These are phyloP conservation scores for Rhipidocladum racemiflorum DNA, from an alignment of 176 grass and related monocot genomes.

Conservation along the genomic window DNA sequence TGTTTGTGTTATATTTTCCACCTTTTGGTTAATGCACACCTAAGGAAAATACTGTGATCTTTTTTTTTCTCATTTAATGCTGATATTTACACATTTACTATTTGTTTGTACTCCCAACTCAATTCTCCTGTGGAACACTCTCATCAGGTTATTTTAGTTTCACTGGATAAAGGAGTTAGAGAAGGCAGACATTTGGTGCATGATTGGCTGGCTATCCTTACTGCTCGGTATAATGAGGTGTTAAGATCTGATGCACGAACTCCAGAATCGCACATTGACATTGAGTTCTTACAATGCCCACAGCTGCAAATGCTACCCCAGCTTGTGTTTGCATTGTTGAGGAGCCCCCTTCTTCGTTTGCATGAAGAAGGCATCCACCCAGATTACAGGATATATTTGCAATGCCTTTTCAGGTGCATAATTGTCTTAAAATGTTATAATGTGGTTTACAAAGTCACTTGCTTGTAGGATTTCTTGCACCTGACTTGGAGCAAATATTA, in stretches of 20 bases:
- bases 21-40: not conserved
- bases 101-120: not conserved
- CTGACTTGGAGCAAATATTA: not conserved
- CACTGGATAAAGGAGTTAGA: constrained; percentile 80
- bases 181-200: constrained; percentile 75
- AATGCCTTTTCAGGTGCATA: constrained; percentile 94
- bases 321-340: constrained; percentile 83
- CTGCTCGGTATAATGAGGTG: constrained; percentile 63
- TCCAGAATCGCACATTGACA: constrained; percentile 58
- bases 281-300: constrained; percentile 79
- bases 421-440: constrained; percentile 1
- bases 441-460: not conserved
- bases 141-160: constrained; percentile 80
- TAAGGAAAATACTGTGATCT: not conserved
- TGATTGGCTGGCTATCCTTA: constrained; percentile 89
- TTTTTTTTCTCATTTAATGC: not conserved
- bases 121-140: constrained; percentile 18
- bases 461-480: not conserved
- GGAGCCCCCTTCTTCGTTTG: constrained; percentile 79
- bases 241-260: constrained; percentile 43
- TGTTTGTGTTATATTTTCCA: not conserved
- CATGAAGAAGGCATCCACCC: constrained; percentile 98
- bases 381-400: constrained; percentile 95
- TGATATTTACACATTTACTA: not conserved
- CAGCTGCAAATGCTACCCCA: constrained; percentile 79